These are phyloP conservation scores for Axilococcus clingmanii DNA, from an alignment of 139 green algal species.

Conservation along the genomic window DNA sequence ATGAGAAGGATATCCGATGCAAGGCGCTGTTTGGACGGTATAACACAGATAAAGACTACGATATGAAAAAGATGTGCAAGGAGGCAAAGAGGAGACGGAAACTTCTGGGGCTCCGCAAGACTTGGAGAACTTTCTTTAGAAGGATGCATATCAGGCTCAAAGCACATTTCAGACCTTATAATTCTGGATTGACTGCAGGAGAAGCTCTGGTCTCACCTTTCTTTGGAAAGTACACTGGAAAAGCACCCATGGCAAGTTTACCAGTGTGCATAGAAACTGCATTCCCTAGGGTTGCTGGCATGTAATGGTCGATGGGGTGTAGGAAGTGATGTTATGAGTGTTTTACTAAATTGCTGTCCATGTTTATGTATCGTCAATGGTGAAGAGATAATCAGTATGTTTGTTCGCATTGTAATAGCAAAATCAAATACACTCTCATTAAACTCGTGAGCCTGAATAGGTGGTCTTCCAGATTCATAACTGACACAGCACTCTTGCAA, in stretches of 20 bases:
- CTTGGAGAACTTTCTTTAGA: background rate
- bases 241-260: conserved; percentile 10
- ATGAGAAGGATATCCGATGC: background rate
- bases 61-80: background rate
- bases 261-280: conserved; percentile 14
- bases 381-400: too few relatives aligned
- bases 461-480: too few relatives aligned
- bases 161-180: conserved; percentile 26
- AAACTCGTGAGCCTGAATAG: too few relatives aligned
- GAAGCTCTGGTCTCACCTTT: conserved; percentile 38
- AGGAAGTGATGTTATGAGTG: too few relatives aligned
- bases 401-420: too few relatives aligned
- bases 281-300: too few relatives aligned
- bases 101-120: background rate
- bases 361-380: too few relatives aligned
- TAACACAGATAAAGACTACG: background rate
- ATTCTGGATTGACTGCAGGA: conserved; percentile 26
- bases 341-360: too few relatives aligned
- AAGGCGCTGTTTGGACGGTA: conserved; percentile 2
- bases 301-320: too few relatives aligned
- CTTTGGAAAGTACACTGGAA: conserved; percentile 22
- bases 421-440: too few relatives aligned
- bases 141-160: conserved; percentile 5
- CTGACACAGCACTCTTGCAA: too few relatives aligned
- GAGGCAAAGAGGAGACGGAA: background rate